Percentiles rank a stretch among this genome's conserved stretches.
Conservation (phyloP, 1,284 basidiomycete genomes). For the Termitomyces sp. region DNA sequence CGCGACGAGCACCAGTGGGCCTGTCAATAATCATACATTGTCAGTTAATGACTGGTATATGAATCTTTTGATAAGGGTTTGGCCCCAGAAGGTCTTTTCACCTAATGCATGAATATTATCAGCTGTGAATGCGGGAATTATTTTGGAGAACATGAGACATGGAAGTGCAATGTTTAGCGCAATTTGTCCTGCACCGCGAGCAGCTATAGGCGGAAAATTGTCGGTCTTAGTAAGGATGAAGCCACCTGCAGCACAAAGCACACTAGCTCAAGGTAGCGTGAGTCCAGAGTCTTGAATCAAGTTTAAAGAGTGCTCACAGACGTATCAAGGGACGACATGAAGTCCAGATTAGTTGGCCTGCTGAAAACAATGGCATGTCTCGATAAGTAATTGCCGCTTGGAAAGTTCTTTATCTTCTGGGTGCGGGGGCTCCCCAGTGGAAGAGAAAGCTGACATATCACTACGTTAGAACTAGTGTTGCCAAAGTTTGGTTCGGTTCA, state of each 20-base stretch:
- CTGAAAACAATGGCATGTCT: conserved; percentile 21
- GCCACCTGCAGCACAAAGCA: conserved; percentile 49
- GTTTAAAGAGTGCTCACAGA: conserved; percentile 10
- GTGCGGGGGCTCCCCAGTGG: not conserved
- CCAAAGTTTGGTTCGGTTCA: not conserved
- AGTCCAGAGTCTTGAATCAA: not conserved
- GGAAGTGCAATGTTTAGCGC: conserved; percentile 67
- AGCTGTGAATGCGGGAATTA: conserved; percentile 66
- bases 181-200: conserved; percentile 55
- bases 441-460: not conserved
- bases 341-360: conserved; percentile 31
- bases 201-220: conserved; percentile 53
- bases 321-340: conserved; percentile 18
- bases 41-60: not conserved
- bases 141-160: conserved; percentile 71
- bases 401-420: not conserved
- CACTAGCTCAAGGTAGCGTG: conserved; percentile 27
- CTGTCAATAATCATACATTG: conserved; percentile 24
- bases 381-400: too few relatives aligned
- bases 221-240: conserved; percentile 57
- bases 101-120: conserved; percentile 65
- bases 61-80: not conserved
- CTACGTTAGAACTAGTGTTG: not conserved
- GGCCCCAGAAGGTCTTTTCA: conserved; percentile 18
- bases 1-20: conserved; percentile 51